phyloP scores from a whole-genome alignment of 805 yeast genomes.

The Candida xyloterini region DNA sequence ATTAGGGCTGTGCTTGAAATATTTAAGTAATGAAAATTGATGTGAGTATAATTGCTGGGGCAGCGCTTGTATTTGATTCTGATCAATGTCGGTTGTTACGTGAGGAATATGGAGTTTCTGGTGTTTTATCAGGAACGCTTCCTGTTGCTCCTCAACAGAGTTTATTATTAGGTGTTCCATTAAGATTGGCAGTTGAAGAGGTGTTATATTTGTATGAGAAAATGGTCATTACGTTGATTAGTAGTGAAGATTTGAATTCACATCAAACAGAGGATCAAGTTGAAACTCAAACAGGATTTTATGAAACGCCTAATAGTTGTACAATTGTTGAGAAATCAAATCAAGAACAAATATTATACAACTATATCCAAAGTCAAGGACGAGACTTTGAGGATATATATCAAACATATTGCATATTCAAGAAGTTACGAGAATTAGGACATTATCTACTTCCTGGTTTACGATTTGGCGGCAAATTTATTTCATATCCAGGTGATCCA shows the following conservation, averaged over 20 bases:
- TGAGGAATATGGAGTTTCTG: slow-evolving; percentile 57
- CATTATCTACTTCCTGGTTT: slow-evolving; percentile 77
- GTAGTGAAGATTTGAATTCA: not conserved
- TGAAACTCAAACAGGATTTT: not conserved
- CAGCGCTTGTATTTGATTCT: slow-evolving; percentile 58
- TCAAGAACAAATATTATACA: slow-evolving; percentile 4
- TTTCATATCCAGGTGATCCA: slow-evolving; percentile 96
- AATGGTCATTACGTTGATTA: slow-evolving; percentile 8
- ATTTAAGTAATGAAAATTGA: too few relatives aligned
- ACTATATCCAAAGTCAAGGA: slow-evolving; percentile 1
- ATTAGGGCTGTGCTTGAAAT: slow-evolving; percentile 7
- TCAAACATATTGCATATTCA: slow-evolving; percentile 21
- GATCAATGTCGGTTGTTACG: slow-evolving; percentile 54
- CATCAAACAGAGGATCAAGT: not conserved
- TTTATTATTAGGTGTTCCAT: slow-evolving; percentile 78
- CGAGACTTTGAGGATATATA: slow-evolving; percentile 9
- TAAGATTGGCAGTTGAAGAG: slow-evolving; percentile 72
- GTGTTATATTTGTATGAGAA: slow-evolving; percentile 55
- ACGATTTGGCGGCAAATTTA: slow-evolving; percentile 84
- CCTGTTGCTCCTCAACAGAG: slow-evolving; percentile 94
- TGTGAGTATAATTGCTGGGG: slow-evolving; percentile 35
- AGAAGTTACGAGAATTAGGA: slow-evolving; percentile 22
- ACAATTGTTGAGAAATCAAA: not conserved
- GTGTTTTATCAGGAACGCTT: slow-evolving; percentile 77
- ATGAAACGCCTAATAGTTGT: slow-evolving; percentile 1